Evolutionary conservation across 2,329 filamentous ascomycete species (phyloP), one percentile per base, ranked within the genome.

Genomic region (Talaromyces piceae): DNA sequence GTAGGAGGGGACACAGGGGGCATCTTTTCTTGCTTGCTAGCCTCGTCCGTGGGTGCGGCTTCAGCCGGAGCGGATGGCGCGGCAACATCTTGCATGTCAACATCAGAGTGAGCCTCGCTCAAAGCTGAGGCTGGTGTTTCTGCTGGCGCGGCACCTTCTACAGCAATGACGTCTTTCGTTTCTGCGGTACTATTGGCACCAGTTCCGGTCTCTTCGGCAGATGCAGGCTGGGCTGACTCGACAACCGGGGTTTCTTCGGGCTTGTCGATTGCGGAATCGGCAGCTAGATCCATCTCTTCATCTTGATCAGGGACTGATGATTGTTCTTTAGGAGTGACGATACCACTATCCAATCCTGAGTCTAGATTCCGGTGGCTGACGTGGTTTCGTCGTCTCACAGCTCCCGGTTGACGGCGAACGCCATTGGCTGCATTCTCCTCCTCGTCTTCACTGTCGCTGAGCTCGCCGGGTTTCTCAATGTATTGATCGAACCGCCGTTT

Each of bases 391-490:
- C 77, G 67, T 57, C 75, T 74, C 47, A 69, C 63, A 16, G 60
- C 62, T 31, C 72, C 71, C 1, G 75, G 73, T 58, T 82, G 79
- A 44, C 69, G 68, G 47, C 80, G 83, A 37, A 90, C 78, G 13
- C 90, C 91, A 58, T 93, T 88, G 31, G 79, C 78, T 13, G 68
- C 68, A 47, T 66, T 67, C 68, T 89, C 81, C 9, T 95, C 89
- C 60, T 97, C 91, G 54, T 95, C 89, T 54, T 95, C 90, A 57
- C 88, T 94, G 41, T 93, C 87, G 53, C 90, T 87, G 41, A 91
- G 81, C 64, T 96, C 91, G 59, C 87, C 87, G 6, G 88, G 82
- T 52, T 87, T 82, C 49, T 83, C 80, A 23, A 89, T 79, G 45
- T 80, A 83, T 67, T 90, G 84, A 57, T 97, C 91, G 76, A 87